phyloP scores from a whole-genome alignment of 1,139 yeast species.

The Suzukiozyma palmioleophila region DNA sequence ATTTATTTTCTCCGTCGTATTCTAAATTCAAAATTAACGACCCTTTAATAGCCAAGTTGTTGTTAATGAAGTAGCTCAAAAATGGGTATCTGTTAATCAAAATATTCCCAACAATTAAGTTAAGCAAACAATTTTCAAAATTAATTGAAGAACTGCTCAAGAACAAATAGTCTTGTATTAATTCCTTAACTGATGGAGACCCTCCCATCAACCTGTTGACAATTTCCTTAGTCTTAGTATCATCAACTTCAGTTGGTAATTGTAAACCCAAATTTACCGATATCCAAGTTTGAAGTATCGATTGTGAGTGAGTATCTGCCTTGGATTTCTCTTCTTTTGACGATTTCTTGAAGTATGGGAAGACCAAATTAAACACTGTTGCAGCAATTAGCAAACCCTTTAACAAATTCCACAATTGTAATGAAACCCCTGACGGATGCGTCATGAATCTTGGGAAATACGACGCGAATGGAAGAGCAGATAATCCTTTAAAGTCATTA shows the following conservation, averaged over 20 bases:
- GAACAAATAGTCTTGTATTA: slow-evolving; percentile 26
- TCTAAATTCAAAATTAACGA: slow-evolving; percentile 29
- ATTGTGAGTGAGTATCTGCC: slow-evolving; percentile 3
- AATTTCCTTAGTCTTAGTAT: slow-evolving; percentile 16
- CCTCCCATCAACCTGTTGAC: slow-evolving; percentile 22
- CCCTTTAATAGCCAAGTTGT: slow-evolving; percentile 24
- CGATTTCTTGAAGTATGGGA: slow-evolving; percentile 17
- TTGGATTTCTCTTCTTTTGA: not conserved
- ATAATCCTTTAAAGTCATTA: slow-evolving; percentile 37
- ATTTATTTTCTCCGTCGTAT: slow-evolving; percentile 23
- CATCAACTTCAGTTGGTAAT: slow-evolving; percentile 21
- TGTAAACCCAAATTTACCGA: slow-evolving; percentile 27
- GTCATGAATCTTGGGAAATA: slow-evolving; percentile 22
- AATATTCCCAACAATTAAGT: slow-evolving; percentile 27
- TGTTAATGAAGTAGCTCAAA: slow-evolving; percentile 17
- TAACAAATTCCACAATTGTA: slow-evolving; percentile 25
- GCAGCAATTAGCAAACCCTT: slow-evolving; percentile 24
- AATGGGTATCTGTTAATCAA: slow-evolving; percentile 20
- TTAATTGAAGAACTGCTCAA: slow-evolving; percentile 28
- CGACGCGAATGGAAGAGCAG: slow-evolving; percentile 29
- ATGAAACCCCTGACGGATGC: slow-evolving; percentile 20
- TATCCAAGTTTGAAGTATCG: slow-evolving; percentile 16
- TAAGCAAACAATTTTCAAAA: slow-evolving; percentile 37
- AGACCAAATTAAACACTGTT: slow-evolving; percentile 21
- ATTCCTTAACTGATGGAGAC: slow-evolving; percentile 9